Evolutionary conservation across 2,329 filamentous ascomycete genomes (phyloP), one percentile per base, ranked within the genome.

Genomic region (Ophiostoma montium): DNA sequence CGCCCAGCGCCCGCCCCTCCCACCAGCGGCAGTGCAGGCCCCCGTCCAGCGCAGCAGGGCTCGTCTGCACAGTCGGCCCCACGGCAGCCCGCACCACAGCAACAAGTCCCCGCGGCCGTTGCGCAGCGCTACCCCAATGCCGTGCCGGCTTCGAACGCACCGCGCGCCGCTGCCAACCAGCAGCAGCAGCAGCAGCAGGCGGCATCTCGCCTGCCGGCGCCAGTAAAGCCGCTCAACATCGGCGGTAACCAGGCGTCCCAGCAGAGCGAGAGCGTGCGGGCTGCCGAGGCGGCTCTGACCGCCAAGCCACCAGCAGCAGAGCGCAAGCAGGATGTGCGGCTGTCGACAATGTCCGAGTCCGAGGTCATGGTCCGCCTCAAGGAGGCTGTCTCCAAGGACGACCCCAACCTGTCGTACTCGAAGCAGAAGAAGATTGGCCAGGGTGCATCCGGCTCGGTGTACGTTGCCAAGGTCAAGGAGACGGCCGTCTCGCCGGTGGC

Each of bases 371-470:
- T 86, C 56, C 92, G 88, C 62, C 75, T 98, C 48, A 85, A 89
- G 62, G 86, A 94, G 56, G 90, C 92, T 8, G 92, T 98, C 1
- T 95, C 89, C 54, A 94, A 94, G 64, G 88, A 95, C 53, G 89
- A 94, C 61, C 92, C 92, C 48, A 84, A 94, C 59, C 72, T 94
- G 56, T 95, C 89, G 21, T 98, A 98, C 70, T 90, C 89, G 60
- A 98, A 98, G 71, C 92, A 96, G 68, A 95, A 95, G 76, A 98
- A 98, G 75, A 96, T 98, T 65, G 92, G 92, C 18, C 92, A 98
- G 65, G 92, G 92, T 67, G 92, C 92, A 50, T 98, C 92, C 54
- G 92, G 92, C 51, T 96, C 90, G 19, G 92, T 98, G 44, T 98
- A 98, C 61, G 90, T 98, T 54, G 92, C 92, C 55, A 92, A 94